A percentile compares a stretch with the other conserved stretches of the same genome.
Conservation (phyloP, 768 basidiomycete species). For the Amylocystis lapponica region DNA sequence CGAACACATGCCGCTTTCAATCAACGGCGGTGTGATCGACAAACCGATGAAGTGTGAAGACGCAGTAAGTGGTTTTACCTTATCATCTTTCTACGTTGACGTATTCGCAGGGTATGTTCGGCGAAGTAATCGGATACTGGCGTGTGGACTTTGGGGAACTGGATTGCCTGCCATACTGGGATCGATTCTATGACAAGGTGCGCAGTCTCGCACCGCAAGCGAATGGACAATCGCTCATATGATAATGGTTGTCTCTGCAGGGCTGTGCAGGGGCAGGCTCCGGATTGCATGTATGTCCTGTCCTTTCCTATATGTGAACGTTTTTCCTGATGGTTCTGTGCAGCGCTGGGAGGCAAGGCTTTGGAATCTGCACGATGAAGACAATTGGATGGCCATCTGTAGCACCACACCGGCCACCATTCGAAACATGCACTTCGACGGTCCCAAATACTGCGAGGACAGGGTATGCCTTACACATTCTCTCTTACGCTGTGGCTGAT, state of each 20-base stretch:
- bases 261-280: not conserved
- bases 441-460: constrained; percentile 7
- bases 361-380: constrained; percentile 14
- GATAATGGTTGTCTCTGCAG: no score
- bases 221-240: no score
- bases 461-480: constrained; percentile 1
- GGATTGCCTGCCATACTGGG: constrained; percentile 11
- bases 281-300: constrained; percentile 1
- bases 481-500: not conserved
- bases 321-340: not conserved
- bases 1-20: constrained; percentile 7
- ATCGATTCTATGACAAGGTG: constrained; percentile 6
- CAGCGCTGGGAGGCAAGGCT: constrained; percentile 16
- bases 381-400: constrained; percentile 20
- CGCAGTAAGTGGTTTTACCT: constrained; percentile 1
- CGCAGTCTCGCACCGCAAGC: no score
- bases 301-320: not conserved
- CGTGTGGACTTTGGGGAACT: constrained; percentile 9
- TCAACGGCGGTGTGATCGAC: constrained; percentile 8
- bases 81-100: not conserved
- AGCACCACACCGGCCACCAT: constrained; percentile 10
- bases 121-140: constrained; percentile 6
- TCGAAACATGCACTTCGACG: not conserved
- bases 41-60: constrained; percentile 7
- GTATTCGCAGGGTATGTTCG: no score